Percentiles rank a stretch among this genome's conserved stretches.
phyloP scores from a whole-genome alignment of 805 yeast genomes.

The Ogataea neopini region DNA sequence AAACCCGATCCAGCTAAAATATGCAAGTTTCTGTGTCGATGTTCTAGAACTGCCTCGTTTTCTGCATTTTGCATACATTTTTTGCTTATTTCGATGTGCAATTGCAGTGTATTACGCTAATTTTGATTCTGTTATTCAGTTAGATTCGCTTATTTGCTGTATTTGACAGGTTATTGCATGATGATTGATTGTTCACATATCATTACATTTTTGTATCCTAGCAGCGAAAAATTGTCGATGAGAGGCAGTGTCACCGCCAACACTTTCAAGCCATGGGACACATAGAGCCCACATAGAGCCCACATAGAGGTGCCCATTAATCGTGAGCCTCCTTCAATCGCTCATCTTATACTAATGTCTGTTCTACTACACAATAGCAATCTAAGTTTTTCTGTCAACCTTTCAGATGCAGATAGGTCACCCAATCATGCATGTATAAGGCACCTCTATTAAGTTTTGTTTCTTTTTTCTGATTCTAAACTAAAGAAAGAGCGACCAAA shows the following conservation, averaged over 20 bases:
- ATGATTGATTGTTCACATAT: not conserved
- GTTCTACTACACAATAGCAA: not conserved
- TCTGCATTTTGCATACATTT: constrained; percentile 1
- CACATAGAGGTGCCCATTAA: too few species aligned
- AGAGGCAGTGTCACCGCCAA: not conserved
- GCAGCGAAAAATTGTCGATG: not conserved
- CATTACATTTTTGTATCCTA: not conserved
- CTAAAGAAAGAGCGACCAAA: too few species aligned
- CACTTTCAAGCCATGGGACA: too few species aligned
- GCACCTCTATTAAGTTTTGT: too few species aligned
- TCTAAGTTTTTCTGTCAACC: not conserved
- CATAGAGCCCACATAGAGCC: too few species aligned
- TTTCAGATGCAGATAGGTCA: not conserved
- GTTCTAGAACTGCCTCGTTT: constrained; percentile 5
- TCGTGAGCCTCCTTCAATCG: not conserved
- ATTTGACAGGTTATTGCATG: not conserved
- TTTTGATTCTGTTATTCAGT: not conserved
- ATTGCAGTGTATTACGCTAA: not conserved
- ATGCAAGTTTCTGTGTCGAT: not conserved
- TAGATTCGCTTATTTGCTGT: constrained; percentile 7
- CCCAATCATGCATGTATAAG: not conserved
- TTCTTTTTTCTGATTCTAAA: not conserved
- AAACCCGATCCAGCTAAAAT: not conserved
- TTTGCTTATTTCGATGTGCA: not conserved
- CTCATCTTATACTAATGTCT: not conserved